phyloP scores from a whole-genome alignment of 805 yeast genomes.

The Nematodospora valgi region DNA sequence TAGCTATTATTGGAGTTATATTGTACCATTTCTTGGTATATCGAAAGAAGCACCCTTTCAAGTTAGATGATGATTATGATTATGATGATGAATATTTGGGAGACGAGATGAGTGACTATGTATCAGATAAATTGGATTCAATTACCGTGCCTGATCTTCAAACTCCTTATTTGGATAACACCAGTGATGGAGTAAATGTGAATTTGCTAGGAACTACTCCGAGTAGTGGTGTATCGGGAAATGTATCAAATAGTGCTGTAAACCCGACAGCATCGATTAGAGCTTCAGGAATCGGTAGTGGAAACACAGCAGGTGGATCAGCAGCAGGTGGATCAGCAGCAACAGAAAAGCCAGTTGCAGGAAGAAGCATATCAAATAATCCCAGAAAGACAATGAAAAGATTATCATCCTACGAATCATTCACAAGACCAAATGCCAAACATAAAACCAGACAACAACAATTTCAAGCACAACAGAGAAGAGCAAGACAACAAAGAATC shows the following conservation, averaged over 20 bases:
- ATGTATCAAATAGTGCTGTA: no score
- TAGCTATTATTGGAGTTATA: conserved; percentile 21
- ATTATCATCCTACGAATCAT: conserved; percentile 40
- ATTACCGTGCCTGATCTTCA: not conserved
- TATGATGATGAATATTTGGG: conserved; percentile 15
- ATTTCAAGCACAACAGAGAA: conserved; percentile 15
- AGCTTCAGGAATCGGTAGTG: not conserved
- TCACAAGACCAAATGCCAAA: conserved; percentile 32
- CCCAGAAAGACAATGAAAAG: conserved; percentile 17
- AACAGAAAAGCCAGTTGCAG: conserved; percentile 2
- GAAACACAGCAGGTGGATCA: no score
- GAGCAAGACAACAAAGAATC: conserved; percentile 12
- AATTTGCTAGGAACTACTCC: not conserved
- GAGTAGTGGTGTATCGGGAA: not conserved
- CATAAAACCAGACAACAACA: conserved; percentile 16
- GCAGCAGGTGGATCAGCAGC: no score
- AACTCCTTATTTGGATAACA: not conserved
- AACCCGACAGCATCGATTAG: no score
- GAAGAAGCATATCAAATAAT: conserved; percentile 1
- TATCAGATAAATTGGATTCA: conserved; percentile 2
- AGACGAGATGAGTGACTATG: conserved; percentile 11
- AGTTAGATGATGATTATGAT: conserved; percentile 22
- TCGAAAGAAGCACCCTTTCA: conserved; percentile 29
- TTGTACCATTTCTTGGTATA: conserved; percentile 26
- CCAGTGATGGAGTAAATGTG: not conserved